phyloP scores from a whole-genome alignment of 768 basidiomycete genomes.

The Agaricus blazei region DNA sequence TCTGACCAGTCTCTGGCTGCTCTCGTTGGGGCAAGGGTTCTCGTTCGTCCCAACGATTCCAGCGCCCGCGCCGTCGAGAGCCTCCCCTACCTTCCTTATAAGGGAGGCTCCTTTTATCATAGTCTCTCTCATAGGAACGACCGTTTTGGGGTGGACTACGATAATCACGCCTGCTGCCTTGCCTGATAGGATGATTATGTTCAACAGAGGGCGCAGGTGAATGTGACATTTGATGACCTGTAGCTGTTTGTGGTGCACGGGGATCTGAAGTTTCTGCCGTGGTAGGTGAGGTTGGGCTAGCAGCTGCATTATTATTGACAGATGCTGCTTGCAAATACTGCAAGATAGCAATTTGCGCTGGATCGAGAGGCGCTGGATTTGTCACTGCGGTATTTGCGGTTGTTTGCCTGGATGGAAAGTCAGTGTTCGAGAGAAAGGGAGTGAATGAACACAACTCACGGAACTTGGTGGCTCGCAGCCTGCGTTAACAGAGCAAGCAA shows the following conservation, averaged over 20 bases:
- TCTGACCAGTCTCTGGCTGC: conserved; percentile 25
- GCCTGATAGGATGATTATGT: background rate
- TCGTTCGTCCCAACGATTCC: conserved; percentile 51
- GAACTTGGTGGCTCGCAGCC: conserved; percentile 43
- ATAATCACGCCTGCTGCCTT: conserved; percentile 31
- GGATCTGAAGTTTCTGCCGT: conserved; percentile 6
- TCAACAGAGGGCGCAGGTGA: conserved; percentile 15
- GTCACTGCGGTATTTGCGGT: conserved; percentile 42
- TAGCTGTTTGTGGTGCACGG: conserved; percentile 6
- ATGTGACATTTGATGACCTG: conserved; percentile 6
- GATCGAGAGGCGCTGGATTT: conserved; percentile 34
- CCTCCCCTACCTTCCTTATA: conserved; percentile 54
- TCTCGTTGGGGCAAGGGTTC: conserved; percentile 51
- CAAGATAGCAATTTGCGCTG: conserved; percentile 62
- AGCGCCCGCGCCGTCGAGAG: conserved; percentile 51
- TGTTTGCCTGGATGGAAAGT: conserved; percentile 47
- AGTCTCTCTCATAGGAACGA: conserved; percentile 42
- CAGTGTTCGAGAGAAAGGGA: background rate
- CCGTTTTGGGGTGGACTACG: conserved; percentile 40
- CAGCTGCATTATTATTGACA: conserved; percentile 2
- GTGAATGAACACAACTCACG: conserved; percentile 6
- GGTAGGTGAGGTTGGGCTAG: conserved; percentile 1
- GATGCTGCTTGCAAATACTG: conserved; percentile 49
- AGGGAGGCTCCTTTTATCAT: conserved; percentile 42
- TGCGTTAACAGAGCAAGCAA: conserved; percentile 67